These are phyloP conservation scores for Suhomyces bolitotheri DNA, from an alignment of 1,139 yeast species.

Conservation along the genomic window DNA sequence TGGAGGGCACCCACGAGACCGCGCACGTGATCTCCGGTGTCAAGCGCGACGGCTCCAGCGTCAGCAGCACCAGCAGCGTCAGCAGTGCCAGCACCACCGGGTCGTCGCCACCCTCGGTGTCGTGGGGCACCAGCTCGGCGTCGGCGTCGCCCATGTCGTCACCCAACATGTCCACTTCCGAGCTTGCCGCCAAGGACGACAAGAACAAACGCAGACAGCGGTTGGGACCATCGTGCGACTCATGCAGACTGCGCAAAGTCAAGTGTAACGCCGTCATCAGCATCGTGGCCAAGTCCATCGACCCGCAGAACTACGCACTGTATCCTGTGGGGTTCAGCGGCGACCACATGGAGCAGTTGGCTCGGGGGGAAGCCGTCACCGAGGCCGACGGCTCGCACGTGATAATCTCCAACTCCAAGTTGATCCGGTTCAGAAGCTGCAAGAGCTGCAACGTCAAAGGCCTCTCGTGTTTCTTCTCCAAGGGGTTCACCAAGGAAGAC, in stretches of 20 bases:
- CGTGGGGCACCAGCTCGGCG: slow-evolving; percentile 2
- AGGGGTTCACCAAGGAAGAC: slow-evolving; percentile 63
- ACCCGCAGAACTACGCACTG: slow-evolving; percentile 5
- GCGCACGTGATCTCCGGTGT: not conserved
- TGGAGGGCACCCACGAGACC: slow-evolving; percentile 3
- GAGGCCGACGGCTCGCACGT: slow-evolving; percentile 16
- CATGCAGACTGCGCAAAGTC: slow-evolving; percentile 69
- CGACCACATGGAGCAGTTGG: slow-evolving; percentile 9
- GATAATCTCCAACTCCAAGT: slow-evolving; percentile 32
- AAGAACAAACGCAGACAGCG: slow-evolving; percentile 54
- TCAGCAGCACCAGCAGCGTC: not conserved
- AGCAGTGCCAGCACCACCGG: not conserved
- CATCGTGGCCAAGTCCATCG: slow-evolving; percentile 13
- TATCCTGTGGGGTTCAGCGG: slow-evolving; percentile 4
- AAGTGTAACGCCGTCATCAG: slow-evolving; percentile 70
- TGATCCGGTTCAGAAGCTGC: slow-evolving; percentile 52
- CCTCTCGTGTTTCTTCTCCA: slow-evolving; percentile 51
- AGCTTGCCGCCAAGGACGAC: slow-evolving; percentile 6
- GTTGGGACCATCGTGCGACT: slow-evolving; percentile 74
- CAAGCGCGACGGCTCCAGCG: not conserved
- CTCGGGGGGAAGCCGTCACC: slow-evolving; percentile 13
- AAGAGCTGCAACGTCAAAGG: slow-evolving; percentile 48
- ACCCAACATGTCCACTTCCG: slow-evolving; percentile 8
- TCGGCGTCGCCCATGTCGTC: slow-evolving; percentile 13
- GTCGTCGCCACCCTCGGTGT: no score